phyloP scores from a whole-genome alignment of 2,329 filamentous ascomycete species.

The Cryoendolithus antarcticus region DNA sequence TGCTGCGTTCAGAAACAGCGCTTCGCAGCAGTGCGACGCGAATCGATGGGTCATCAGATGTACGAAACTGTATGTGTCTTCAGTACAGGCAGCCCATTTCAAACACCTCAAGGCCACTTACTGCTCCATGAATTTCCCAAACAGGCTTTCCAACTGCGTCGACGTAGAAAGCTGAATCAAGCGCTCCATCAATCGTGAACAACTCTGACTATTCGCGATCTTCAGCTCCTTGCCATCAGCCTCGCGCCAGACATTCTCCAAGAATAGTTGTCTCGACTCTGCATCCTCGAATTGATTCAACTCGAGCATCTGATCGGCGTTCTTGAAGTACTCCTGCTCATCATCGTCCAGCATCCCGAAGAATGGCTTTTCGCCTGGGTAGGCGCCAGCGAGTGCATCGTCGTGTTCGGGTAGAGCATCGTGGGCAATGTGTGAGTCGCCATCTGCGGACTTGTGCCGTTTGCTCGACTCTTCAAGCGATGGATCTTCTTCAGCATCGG shows the following conservation, averaged over 20 bases:
- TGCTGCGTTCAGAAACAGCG: constrained; percentile 73
- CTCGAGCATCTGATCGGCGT: constrained; percentile 80
- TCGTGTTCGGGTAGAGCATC: constrained; percentile 9
- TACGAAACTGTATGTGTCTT: constrained; percentile 47
- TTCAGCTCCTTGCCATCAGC: constrained; percentile 89
- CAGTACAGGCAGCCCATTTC: neutral
- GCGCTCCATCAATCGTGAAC: constrained; percentile 83
- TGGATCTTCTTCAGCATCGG: constrained; percentile 28
- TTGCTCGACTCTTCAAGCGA: constrained; percentile 25
- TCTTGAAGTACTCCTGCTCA: constrained; percentile 91
- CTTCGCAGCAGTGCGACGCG: constrained; percentile 93
- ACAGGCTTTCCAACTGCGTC: constrained; percentile 73
- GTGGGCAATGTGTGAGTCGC: constrained; percentile 24
- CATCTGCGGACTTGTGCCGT: constrained; percentile 25
- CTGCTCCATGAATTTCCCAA: constrained; percentile 73
- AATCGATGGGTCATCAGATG: constrained; percentile 90
- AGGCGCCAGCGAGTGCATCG: constrained; percentile 16
- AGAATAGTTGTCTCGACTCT: constrained; percentile 44
- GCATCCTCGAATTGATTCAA: constrained; percentile 70
- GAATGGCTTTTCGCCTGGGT: constrained; percentile 56
- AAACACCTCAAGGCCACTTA: constrained; percentile 14
- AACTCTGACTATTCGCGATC: constrained; percentile 88
- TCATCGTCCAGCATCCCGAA: constrained; percentile 87
- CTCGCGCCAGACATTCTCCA: constrained; percentile 76
- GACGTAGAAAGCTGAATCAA: constrained; percentile 71